Percentiles rank a stretch among this genome's conserved stretches.
Conservation (phyloP, 2,329 filamentous ascomycete genomes). For the Ophiostoma sp. region DNA sequence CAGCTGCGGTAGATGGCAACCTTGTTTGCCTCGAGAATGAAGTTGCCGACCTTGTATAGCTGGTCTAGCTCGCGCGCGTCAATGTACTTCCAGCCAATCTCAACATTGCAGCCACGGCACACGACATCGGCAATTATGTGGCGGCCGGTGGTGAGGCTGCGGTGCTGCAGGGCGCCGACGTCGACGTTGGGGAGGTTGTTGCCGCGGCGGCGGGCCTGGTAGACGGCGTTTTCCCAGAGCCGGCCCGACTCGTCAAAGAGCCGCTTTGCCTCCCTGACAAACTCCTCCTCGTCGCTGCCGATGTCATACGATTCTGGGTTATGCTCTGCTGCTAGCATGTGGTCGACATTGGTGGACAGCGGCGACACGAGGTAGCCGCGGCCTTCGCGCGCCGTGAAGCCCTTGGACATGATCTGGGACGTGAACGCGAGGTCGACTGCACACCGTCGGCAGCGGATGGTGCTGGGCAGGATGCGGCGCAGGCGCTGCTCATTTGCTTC, state of each 20-base stretch:
- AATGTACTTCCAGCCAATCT: too few relatives aligned
- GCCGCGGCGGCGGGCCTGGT: background rate
- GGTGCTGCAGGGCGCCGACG: background rate
- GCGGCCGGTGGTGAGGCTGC: too few relatives aligned
- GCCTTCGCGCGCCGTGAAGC: slow-evolving; percentile 61
- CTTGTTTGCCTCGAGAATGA: too few relatives aligned
- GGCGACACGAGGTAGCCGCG: slow-evolving; percentile 55
- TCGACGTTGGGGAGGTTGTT: slow-evolving; percentile 47
- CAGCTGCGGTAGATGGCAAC: background rate
- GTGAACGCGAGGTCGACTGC: slow-evolving; percentile 56
- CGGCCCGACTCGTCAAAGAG: background rate
- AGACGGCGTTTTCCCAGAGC: slow-evolving; percentile 8
- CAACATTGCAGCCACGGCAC: too few relatives aligned
- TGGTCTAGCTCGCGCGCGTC: too few relatives aligned
- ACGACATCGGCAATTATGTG: too few relatives aligned
- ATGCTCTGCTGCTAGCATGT: slow-evolving; percentile 16
- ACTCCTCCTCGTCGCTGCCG: too few relatives aligned
- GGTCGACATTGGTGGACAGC: slow-evolving; percentile 21
- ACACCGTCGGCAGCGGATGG: slow-evolving; percentile 54
- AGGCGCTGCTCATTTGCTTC: slow-evolving; percentile 30
- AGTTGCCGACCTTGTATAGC: too few relatives aligned
- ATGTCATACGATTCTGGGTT: too few relatives aligned
- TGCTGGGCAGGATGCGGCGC: slow-evolving; percentile 45
- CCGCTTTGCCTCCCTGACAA: too few relatives aligned
- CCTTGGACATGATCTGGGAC: slow-evolving; percentile 57